Conservation (phyloP, 768 basidiomycete species). For the Pleurotus tuber-regium region DNA sequence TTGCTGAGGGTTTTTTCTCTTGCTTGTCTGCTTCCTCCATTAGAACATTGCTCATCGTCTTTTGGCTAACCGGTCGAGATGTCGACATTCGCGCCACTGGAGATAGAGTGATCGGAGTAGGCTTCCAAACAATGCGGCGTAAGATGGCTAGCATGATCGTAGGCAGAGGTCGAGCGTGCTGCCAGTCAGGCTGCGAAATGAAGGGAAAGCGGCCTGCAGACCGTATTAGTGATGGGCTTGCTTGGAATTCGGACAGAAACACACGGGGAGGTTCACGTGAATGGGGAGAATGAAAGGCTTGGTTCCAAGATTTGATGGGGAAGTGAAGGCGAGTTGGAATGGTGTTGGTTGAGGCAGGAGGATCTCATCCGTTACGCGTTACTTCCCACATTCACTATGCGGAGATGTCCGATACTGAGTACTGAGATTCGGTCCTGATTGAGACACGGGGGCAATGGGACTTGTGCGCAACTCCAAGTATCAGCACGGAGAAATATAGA, state of each 20-base stretch:
- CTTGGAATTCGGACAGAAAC: not conserved
- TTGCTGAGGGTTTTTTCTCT: constrained; percentile 4
- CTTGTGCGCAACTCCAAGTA: not conserved
- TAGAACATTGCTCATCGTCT: constrained; percentile 2
- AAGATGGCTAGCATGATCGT: constrained; percentile 4
- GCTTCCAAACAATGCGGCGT: not conserved
- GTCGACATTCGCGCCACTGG: constrained; percentile 3
- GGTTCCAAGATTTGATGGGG: not conserved
- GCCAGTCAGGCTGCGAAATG: constrained; percentile 3
- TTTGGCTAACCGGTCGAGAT: not conserved
- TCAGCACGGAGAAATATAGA: not conserved
- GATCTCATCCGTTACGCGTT: not conserved
- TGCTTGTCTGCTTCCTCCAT: constrained; percentile 6
- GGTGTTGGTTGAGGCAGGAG: not conserved
- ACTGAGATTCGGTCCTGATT: not conserved
- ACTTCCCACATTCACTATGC: not conserved
- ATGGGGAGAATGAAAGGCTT: not conserved
- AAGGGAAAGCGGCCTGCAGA: not conserved
- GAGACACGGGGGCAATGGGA: not conserved
- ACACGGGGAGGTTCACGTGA: not conserved
- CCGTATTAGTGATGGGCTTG: not conserved
- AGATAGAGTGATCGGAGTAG: not conserved
- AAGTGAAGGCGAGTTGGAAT: not conserved
- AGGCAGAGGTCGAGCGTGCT: constrained; percentile 1
- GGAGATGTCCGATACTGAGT: constrained; percentile 5